Percentiles rank a stretch among this genome's conserved stretches.
phyloP scores from a whole-genome alignment of 495 filamentous ascomycete species.

The Collariella sp. region DNA sequence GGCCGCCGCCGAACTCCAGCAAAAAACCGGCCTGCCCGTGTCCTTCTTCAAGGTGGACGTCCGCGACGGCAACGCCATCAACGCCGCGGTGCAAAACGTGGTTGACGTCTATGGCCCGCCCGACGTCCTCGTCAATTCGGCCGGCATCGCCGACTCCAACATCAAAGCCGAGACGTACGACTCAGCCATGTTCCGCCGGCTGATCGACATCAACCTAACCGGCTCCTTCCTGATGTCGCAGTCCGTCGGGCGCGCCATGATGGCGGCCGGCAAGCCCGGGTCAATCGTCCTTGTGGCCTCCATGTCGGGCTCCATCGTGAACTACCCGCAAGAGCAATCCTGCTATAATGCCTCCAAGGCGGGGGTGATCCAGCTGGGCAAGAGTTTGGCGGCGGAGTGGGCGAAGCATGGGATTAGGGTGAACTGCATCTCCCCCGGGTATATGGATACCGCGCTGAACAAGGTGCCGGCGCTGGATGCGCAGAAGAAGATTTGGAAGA shows the following conservation, averaged over 20 bases:
- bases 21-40: conserved; percentile 59
- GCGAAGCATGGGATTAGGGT: conserved; percentile 65
- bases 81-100: conserved; percentile 50
- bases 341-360: conserved; percentile 79
- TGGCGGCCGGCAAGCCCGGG: conserved; percentile 54
- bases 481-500: conserved; percentile 72
- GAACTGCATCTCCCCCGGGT: conserved; percentile 70
- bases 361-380: conserved; percentile 65
- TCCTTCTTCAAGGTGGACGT: conserved; percentile 73
- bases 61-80: conserved; percentile 54
- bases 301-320: conserved; percentile 72
- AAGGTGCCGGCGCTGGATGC: conserved; percentile 62
- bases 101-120: conserved; percentile 54
- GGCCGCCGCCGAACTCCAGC: conserved; percentile 55
- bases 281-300: conserved; percentile 66
- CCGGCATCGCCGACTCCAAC: conserved; percentile 69
- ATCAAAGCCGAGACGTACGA: conserved; percentile 48
- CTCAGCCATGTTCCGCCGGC: conserved; percentile 58
- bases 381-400: conserved; percentile 74
- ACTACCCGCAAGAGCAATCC: conserved; percentile 69
- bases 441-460: conserved; percentile 74
- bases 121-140: conserved; percentile 72
- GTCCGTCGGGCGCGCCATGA: conserved; percentile 57
- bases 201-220: conserved; percentile 70
- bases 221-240: conserved; percentile 64